Percentiles rank a stretch among this genome's conserved stretches.
These are phyloP conservation scores for Colletotrichum noveboracense DNA, from an alignment of 2,329 filamentous ascomycete species.

Conservation along the genomic window DNA sequence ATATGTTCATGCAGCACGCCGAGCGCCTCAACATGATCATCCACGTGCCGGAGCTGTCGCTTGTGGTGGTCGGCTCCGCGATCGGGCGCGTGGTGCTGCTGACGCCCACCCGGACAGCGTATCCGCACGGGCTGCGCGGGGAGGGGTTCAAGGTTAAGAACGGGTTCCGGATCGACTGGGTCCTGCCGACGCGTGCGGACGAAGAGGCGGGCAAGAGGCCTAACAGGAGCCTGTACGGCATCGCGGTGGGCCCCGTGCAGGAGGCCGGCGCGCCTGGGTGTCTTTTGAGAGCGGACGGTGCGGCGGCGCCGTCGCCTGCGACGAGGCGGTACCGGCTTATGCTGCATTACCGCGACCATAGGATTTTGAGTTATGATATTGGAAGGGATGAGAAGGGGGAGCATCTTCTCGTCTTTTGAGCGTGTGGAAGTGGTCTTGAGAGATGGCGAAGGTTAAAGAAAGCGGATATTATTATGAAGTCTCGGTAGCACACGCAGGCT, in stretches of 20 bases:
- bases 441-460: no score
- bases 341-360: slow-evolving; percentile 74
- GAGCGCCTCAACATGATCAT: slow-evolving; percentile 61
- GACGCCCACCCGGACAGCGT: slow-evolving; percentile 47
- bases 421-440: no score
- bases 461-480: background rate
- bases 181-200: slow-evolving; percentile 52
- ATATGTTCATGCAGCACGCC: slow-evolving; percentile 21
- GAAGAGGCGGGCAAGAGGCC: slow-evolving; percentile 51
- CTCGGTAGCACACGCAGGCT: background rate
- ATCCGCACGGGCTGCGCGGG: background rate
- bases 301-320: slow-evolving; percentile 26
- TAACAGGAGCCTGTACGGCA: slow-evolving; percentile 64
- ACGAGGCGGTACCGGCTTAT: slow-evolving; percentile 69
- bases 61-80: slow-evolving; percentile 71
- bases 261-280: slow-evolving; percentile 35
- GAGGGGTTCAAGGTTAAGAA: slow-evolving; percentile 31
- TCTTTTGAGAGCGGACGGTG: slow-evolving; percentile 21
- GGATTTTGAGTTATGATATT: slow-evolving; percentile 73
- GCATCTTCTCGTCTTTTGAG: slow-evolving; percentile 20
- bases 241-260: slow-evolving; percentile 71
- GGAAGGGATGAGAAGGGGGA: slow-evolving; percentile 41
- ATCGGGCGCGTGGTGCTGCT: slow-evolving; percentile 70
- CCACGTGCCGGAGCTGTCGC: slow-evolving; percentile 71
- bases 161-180: slow-evolving; percentile 59